Percentiles rank a stretch among this genome's conserved stretches.
Conservation (phyloP, 2,329 filamentous ascomycete genomes). For the Penicillium digitatum region DNA sequence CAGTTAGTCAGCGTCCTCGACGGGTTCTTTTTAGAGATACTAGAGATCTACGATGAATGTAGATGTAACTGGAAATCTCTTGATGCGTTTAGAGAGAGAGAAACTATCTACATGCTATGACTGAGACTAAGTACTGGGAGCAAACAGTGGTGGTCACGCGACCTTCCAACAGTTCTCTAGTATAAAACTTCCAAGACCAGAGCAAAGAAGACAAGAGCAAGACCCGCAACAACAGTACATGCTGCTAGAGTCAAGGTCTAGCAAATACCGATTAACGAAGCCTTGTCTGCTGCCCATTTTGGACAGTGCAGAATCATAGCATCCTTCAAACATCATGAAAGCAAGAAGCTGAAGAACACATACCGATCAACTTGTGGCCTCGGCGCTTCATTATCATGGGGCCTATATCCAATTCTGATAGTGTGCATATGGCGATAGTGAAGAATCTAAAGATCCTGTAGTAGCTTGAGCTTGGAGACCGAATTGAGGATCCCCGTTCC, state of each 20-base stretch:
- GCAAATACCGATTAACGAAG: too few relatives aligned
- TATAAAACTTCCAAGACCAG: background rate
- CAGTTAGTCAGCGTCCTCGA: background rate
- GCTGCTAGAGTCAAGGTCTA: background rate
- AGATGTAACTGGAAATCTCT: too few relatives aligned
- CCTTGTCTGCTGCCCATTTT: background rate
- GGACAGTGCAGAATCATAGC: background rate
- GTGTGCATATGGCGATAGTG: constrained; percentile 12
- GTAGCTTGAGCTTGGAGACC: constrained; percentile 10
- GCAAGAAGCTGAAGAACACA: background rate
- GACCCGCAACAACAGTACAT: background rate
- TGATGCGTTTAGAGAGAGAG: too few relatives aligned
- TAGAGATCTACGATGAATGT: too few relatives aligned
- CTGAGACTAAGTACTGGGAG: too few relatives aligned
- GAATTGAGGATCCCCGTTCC: constrained; percentile 17
- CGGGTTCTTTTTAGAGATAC: too few relatives aligned
- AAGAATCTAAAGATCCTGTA: constrained; percentile 10
- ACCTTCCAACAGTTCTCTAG: too few relatives aligned
- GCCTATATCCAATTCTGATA: constrained; percentile 7
- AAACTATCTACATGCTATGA: too few relatives aligned
- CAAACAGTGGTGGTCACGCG: too few relatives aligned
- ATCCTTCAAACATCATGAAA: background rate
- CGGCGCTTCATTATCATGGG: background rate
- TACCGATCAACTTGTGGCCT: background rate
- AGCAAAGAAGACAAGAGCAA: background rate